Conservation (phyloP, 192 early-diverging fungal species). For the Tieghemiomyces parasiticus region DNA sequence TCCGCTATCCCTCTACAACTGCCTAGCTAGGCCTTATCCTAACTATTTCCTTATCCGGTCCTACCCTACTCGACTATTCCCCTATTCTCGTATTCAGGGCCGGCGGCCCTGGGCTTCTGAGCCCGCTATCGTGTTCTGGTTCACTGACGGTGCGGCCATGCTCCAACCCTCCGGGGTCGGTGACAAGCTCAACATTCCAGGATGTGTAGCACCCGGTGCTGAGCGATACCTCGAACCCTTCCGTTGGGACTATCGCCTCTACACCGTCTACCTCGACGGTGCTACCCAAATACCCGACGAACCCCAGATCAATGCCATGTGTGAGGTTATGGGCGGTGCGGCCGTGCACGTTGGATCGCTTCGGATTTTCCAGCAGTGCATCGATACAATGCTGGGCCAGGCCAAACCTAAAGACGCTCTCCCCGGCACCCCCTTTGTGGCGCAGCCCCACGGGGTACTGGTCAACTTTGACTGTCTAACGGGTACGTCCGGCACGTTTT, state of each 20-base stretch:
- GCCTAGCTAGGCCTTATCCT: not conserved
- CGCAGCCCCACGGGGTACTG: constrained; percentile 36
- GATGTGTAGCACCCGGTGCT: constrained; percentile 40
- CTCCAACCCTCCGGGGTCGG: constrained; percentile 24
- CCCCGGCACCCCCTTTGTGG: constrained; percentile 17
- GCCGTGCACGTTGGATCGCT: constrained; percentile 32
- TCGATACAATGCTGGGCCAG: constrained; percentile 38
- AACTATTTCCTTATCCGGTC: not conserved
- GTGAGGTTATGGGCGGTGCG: constrained; percentile 51
- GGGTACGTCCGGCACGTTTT: constrained; percentile 26
- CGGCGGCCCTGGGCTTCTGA: constrained; percentile 51
- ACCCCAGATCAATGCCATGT: constrained; percentile 43
- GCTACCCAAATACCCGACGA: constrained; percentile 26
- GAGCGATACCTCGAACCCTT: constrained; percentile 63
- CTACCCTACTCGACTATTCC: not conserved
- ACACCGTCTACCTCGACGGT: constrained; percentile 45
- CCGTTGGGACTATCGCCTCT: constrained; percentile 67
- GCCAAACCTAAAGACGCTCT: constrained; percentile 22
- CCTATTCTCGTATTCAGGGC: too few relatives aligned
- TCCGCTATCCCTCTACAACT: too few relatives aligned
- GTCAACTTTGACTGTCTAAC: constrained; percentile 48
- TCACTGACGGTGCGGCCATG: constrained; percentile 56
- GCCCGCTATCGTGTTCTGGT: constrained; percentile 55
- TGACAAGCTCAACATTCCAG: constrained; percentile 53
- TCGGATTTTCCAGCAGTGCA: constrained; percentile 40